These are phyloP conservation scores for Candida boidinii DNA, from an alignment of 805 yeast genomes.

Conservation along the genomic window DNA sequence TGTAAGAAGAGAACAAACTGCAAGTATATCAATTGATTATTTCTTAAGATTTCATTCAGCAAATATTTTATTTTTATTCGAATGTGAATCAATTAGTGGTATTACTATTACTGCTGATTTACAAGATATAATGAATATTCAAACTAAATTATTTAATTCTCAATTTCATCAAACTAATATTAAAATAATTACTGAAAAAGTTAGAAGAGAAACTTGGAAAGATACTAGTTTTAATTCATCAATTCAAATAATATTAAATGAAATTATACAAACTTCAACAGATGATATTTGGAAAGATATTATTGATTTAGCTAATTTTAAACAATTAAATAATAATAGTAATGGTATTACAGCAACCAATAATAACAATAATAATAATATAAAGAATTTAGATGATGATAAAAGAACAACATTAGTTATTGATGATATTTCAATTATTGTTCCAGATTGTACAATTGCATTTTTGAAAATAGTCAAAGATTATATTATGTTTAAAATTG, in stretches of 20 bases:
- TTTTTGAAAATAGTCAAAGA: slow-evolving; percentile 36
- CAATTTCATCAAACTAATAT: slow-evolving; percentile 46
- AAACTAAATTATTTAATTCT: slow-evolving; percentile 49
- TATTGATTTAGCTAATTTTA: too few species aligned
- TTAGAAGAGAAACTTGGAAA: slow-evolving; percentile 74
- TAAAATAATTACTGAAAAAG: slow-evolving; percentile 33
- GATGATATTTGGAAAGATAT: slow-evolving; percentile 40
- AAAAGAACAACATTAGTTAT: slow-evolving; percentile 30
- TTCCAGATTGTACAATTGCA: slow-evolving; percentile 40
- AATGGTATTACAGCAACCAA: slow-evolving; percentile 4
- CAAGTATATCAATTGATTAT: slow-evolving; percentile 45
- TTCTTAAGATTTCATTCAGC: slow-evolving; percentile 63
- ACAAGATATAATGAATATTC: slow-evolving; percentile 59
- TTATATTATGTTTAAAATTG: slow-evolving; percentile 46
- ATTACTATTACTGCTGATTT: slow-evolving; percentile 48
- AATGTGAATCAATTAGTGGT: slow-evolving; percentile 79
- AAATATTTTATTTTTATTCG: slow-evolving; percentile 62
- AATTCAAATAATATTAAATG: slow-evolving; percentile 42
- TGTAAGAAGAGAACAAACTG: slow-evolving; percentile 67
- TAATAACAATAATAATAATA: slow-evolving; percentile 15
- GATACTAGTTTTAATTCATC: slow-evolving; percentile 48
- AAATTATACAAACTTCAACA: slow-evolving; percentile 37
- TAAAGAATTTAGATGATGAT: slow-evolving; percentile 26
- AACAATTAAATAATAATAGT: slow-evolving; percentile 1
- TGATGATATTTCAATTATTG: slow-evolving; percentile 47